These are phyloP conservation scores for Cladosporium oxysporum DNA, from an alignment of 2,329 filamentous ascomycete genomes.

Conservation along the genomic window DNA sequence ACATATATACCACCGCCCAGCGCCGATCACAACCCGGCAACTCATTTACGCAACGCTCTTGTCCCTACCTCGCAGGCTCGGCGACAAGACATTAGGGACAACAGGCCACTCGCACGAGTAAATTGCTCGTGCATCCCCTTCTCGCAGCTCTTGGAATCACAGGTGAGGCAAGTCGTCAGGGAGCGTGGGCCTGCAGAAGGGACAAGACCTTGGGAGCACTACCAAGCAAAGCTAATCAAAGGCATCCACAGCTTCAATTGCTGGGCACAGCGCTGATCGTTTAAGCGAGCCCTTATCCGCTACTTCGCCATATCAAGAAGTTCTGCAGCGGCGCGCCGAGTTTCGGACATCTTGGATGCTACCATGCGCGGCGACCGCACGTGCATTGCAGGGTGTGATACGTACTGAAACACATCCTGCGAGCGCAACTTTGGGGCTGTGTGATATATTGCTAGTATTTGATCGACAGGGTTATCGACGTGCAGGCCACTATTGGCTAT, in stretches of 20 bases:
- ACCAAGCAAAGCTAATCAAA: slow-evolving; percentile 14
- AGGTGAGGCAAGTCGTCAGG: neutral
- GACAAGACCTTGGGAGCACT: slow-evolving; percentile 16
- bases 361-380: neutral
- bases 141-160: neutral
- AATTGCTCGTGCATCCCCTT: neutral
- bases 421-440: neutral
- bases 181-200: slow-evolving; percentile 5
- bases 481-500: neutral
- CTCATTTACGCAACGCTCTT: slow-evolving; percentile 1
- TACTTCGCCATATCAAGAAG: neutral
- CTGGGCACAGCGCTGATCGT: slow-evolving; percentile 12
- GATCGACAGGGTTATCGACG: slow-evolving; percentile 1
- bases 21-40: neutral
- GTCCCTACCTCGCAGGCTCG: neutral
- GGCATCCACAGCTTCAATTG: slow-evolving; percentile 4
- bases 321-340: neutral
- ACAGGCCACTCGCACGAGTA: neutral
- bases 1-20: neutral
- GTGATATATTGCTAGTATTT: neutral
- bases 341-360: neutral
- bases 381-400: neutral
- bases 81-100: neutral
- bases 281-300: slow-evolving; percentile 2
- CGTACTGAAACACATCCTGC: neutral